Conservation (phyloP, 352 stramenopile species). For the Achlya hypogyna region DNA sequence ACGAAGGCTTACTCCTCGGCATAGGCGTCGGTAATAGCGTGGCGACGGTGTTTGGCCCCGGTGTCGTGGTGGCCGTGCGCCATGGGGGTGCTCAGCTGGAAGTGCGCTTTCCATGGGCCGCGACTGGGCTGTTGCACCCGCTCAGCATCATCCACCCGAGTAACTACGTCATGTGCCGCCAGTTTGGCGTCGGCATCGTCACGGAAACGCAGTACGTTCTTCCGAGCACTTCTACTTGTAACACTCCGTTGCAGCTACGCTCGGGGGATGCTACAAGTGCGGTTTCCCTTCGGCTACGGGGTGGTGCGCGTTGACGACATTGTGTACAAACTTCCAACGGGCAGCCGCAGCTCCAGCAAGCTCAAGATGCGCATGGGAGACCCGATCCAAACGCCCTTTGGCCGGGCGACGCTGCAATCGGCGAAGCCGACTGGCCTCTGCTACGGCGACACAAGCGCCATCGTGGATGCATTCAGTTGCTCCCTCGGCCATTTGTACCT, state of each 20-base stretch:
- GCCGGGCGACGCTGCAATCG: constrained; percentile 1
- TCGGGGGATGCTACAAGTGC: constrained; percentile 44
- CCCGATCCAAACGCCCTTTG: constrained; percentile 62
- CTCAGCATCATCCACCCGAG: constrained; percentile 38
- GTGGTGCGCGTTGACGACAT: constrained; percentile 49
- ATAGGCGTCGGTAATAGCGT: constrained; percentile 51
- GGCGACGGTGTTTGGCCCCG: constrained; percentile 48
- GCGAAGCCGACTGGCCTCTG: not conserved
- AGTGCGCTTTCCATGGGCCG: constrained; percentile 61
- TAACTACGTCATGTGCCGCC: constrained; percentile 36
- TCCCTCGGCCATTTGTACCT: not conserved
- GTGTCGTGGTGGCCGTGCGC: constrained; percentile 52
- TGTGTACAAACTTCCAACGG: constrained; percentile 7
- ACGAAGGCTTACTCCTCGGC: not conserved
- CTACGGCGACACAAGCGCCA: not conserved
- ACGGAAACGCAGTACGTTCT: constrained; percentile 36
- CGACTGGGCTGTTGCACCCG: constrained; percentile 43
- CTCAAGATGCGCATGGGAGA: constrained; percentile 34
- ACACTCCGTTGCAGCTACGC: constrained; percentile 23
- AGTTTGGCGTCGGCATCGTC: constrained; percentile 52
- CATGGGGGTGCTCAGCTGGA: constrained; percentile 44
- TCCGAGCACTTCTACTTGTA: not conserved
- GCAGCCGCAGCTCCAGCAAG: constrained; percentile 23
- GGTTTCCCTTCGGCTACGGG: constrained; percentile 53
- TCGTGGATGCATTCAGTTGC: not conserved